phyloP scores from a whole-genome alignment of 768 basidiomycete species.

The Pisolithus sp. region DNA sequence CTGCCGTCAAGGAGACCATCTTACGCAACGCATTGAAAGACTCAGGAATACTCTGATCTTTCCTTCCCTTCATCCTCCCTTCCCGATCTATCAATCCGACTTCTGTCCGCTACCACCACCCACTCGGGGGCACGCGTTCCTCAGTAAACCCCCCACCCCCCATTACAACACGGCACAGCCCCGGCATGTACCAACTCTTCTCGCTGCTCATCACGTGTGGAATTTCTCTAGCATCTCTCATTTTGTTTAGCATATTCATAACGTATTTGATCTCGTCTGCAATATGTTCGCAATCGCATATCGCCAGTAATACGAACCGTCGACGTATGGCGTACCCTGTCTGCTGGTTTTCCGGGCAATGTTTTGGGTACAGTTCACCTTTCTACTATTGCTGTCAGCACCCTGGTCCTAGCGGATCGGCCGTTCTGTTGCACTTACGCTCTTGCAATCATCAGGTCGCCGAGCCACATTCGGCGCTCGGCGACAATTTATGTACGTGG shows the following conservation, averaged over 20 bases:
- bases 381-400: too few relatives aligned
- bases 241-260: slow-evolving; percentile 24
- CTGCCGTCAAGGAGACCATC: slow-evolving; percentile 91
- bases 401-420: too few relatives aligned
- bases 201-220: slow-evolving; percentile 24
- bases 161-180: not conserved
- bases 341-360: too few relatives aligned
- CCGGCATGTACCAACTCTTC: slow-evolving; percentile 8
- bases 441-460: too few relatives aligned
- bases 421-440: too few relatives aligned
- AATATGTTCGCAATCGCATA: not conserved
- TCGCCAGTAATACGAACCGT: not conserved
- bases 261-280: slow-evolving; percentile 13
- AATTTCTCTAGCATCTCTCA: slow-evolving; percentile 9
- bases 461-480: too few relatives aligned
- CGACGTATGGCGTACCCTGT: too few relatives aligned
- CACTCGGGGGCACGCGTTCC: slow-evolving; percentile 15
- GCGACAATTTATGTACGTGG: too few relatives aligned
- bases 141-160: slow-evolving; percentile 15
- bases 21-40: slow-evolving; percentile 83
- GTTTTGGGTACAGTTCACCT: too few relatives aligned
- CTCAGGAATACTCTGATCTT: slow-evolving; percentile 64
- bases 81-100: too few relatives aligned
- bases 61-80: not conserved
- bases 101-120: too few relatives aligned